Conservation (phyloP, 768 basidiomycete species). For the Tremella yokohamensis region DNA sequence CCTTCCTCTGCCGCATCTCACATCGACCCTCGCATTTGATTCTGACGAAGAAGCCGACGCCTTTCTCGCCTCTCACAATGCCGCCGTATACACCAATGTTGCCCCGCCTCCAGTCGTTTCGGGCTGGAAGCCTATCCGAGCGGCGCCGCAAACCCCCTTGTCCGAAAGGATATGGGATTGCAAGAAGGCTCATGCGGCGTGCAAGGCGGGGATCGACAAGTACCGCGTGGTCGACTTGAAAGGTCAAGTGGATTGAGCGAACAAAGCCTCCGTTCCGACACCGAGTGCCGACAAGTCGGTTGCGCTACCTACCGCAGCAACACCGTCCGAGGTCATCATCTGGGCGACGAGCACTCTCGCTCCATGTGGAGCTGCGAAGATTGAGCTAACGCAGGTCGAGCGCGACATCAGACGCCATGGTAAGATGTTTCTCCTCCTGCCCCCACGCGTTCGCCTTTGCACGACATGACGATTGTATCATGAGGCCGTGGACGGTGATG, state of each 20-base stretch:
- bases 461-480: too few relatives aligned
- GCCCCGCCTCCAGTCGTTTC: slow-evolving; percentile 17
- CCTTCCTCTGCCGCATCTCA: slow-evolving; percentile 71
- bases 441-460: too few relatives aligned
- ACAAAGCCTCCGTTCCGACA: neutral
- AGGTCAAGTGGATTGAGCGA: slow-evolving; percentile 65
- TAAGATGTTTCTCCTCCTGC: too few relatives aligned
- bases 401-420: too few relatives aligned
- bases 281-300: neutral
- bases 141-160: slow-evolving; percentile 50
- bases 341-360: too few relatives aligned
- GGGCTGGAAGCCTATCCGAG: slow-evolving; percentile 54
- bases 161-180: slow-evolving; percentile 48
- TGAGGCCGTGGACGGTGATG: too few relatives aligned
- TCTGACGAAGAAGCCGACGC: slow-evolving; percentile 59
- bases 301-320: too few relatives aligned
- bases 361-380: too few relatives aligned
- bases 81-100: slow-evolving; percentile 59
- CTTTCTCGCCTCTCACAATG: slow-evolving; percentile 70
- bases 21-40: slow-evolving; percentile 81
- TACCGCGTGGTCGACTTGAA: slow-evolving; percentile 84
- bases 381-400: too few relatives aligned
- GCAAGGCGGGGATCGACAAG: slow-evolving; percentile 67
- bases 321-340: too few relatives aligned
- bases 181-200: slow-evolving; percentile 42